These are phyloP conservation scores for Opeltia flavorubescens DNA, from an alignment of 495 filamentous ascomycete genomes.

Conservation along the genomic window DNA sequence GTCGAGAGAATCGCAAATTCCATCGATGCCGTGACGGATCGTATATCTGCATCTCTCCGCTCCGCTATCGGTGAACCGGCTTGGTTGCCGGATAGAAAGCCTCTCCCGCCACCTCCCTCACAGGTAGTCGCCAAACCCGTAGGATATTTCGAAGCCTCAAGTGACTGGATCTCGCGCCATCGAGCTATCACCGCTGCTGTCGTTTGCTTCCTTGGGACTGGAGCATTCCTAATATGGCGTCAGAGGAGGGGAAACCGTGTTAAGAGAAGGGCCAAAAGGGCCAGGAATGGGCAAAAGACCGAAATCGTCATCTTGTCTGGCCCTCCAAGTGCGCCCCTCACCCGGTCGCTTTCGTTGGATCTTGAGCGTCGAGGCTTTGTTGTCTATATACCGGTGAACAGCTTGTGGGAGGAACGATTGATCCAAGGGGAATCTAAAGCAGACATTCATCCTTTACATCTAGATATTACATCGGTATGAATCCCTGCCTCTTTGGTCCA, in stretches of 20 bases:
- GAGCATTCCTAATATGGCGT: conserved; percentile 49
- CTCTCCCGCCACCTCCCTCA: conserved; percentile 37
- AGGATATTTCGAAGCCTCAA: conserved; percentile 29
- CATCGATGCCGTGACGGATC: conserved; percentile 63
- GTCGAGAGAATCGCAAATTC: conserved; percentile 59
- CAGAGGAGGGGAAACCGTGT: conserved; percentile 43
- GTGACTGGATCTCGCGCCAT: conserved; percentile 53
- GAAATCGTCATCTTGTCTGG: conserved; percentile 89
- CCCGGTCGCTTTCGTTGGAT: conserved; percentile 65
- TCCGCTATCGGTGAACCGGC: conserved; percentile 45
- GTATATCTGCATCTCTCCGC: conserved; percentile 45
- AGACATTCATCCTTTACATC: conserved; percentile 67
- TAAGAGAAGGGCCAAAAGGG: conserved; percentile 60
- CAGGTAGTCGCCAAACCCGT: conserved; percentile 14
- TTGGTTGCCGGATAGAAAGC: conserved; percentile 57
- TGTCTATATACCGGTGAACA: conserved; percentile 74
- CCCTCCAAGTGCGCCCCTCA: conserved; percentile 64
- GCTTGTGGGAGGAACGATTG: conserved; percentile 64
- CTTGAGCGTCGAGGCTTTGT: conserved; percentile 87
- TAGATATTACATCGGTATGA: conserved; percentile 66
- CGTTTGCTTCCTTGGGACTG: conserved; percentile 52
- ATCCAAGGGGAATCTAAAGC: conserved; percentile 59
- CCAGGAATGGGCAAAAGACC: conserved; percentile 67
- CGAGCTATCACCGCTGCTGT: conserved; percentile 55
- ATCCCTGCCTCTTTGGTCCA: conserved; percentile 5